phyloP scores from a whole-genome alignment of 2,329 filamentous ascomycete genomes.

The Apiospora rasikravindrae region DNA sequence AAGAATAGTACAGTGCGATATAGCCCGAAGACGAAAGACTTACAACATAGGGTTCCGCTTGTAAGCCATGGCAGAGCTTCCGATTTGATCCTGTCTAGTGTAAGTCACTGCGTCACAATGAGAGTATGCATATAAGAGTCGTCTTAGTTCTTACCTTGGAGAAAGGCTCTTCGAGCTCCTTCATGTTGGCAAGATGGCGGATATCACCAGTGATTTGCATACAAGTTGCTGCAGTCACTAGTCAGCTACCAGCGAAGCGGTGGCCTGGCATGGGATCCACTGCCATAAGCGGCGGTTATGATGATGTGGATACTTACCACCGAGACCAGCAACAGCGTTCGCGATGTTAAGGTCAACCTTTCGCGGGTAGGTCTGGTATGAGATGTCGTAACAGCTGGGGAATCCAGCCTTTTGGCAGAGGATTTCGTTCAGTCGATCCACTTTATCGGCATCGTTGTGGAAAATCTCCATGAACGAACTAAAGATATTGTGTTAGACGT shows the following conservation, averaged over 20 bases:
- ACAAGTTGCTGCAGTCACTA: conserved; percentile 6
- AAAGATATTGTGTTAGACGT: conserved; percentile 6
- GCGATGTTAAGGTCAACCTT: conserved; percentile 25
- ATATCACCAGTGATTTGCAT: conserved; percentile 43
- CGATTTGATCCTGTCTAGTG: conserved; percentile 62
- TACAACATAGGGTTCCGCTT: conserved; percentile 61
- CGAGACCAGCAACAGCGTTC: conserved; percentile 24
- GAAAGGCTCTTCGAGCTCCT: conserved; percentile 83
- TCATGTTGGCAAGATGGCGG: conserved; percentile 73
- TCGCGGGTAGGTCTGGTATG: conserved; percentile 24
- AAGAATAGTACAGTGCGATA: not conserved
- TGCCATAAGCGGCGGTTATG: not conserved
- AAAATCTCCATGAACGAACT: conserved; percentile 44
- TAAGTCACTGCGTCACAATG: not conserved
- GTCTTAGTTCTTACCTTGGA: conserved; percentile 47
- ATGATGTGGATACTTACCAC: not conserved
- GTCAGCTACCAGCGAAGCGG: not conserved
- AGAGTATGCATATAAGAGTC: not conserved
- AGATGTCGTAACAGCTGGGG: conserved; percentile 47
- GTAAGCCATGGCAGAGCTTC: conserved; percentile 67
- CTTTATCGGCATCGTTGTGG: conserved; percentile 53
- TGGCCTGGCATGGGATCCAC: not conserved
- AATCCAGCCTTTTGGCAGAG: conserved; percentile 63
- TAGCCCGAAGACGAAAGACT: not conserved
- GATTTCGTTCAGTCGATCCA: conserved; percentile 59